phyloP scores from a whole-genome alignment of 257 asterid species.

The Nicotiana obtusifolia region DNA sequence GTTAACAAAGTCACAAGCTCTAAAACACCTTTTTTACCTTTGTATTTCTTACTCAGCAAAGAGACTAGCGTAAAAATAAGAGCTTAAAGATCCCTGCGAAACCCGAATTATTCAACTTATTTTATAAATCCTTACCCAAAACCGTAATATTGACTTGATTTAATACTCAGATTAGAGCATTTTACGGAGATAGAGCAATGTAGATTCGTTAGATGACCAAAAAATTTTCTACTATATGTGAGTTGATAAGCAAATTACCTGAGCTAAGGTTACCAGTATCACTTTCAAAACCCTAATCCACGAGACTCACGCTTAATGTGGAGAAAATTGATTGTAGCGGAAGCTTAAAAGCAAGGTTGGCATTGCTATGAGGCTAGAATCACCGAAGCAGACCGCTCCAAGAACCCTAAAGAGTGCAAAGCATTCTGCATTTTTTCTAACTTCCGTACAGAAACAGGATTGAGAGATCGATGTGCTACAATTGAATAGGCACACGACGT shows the following conservation, averaged over 20 bases:
- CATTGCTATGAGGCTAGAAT: not conserved
- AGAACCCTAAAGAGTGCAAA: not conserved
- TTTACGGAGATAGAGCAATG: not conserved
- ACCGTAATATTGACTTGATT: not conserved
- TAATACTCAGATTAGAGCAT: not conserved
- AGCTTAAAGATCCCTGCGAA: not conserved
- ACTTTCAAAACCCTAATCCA: not conserved
- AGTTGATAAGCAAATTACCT: not conserved
- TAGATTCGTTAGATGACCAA: not conserved
- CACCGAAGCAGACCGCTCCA: not conserved
- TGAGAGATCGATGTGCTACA: not conserved
- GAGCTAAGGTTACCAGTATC: not conserved
- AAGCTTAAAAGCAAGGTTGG: not conserved
- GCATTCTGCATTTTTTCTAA: not conserved
- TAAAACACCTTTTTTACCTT: not conserved
- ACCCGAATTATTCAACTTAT: not conserved
- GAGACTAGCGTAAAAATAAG: not conserved
- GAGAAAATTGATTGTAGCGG: not conserved
- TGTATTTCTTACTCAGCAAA: not conserved
- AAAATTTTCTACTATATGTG: not conserved
- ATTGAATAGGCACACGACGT: not conserved
- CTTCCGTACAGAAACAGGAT: not conserved
- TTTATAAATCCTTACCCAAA: not conserved
- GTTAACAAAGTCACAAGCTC: not conserved
- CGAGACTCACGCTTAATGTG: not conserved